These are phyloP conservation scores for Dunaliella primolecta DNA, from an alignment of 139 green algal genomes.

Conservation along the genomic window DNA sequence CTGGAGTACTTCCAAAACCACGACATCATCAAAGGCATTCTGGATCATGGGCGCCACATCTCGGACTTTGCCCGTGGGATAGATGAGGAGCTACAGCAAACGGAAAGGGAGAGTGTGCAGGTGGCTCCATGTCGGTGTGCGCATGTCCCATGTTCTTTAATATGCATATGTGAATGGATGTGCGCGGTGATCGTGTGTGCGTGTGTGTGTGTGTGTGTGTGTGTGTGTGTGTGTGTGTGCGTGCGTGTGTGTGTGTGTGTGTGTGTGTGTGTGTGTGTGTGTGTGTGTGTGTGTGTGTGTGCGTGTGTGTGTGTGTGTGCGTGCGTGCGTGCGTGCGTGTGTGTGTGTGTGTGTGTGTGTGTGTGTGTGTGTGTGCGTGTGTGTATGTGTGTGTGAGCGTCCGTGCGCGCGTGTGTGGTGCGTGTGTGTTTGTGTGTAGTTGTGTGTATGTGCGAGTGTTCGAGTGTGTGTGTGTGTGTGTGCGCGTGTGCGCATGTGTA, in stretches of 20 bases:
- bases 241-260: neutral
- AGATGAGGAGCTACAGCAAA: slow-evolving; percentile 77
- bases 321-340: no score
- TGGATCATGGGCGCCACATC: slow-evolving; percentile 66
- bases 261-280: neutral
- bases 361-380: no score
- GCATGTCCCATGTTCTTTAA: no score
- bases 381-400: no score
- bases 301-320: no score
- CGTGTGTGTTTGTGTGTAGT: no score
- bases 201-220: neutral
- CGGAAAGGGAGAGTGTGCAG: slow-evolving; percentile 89
- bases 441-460: neutral
- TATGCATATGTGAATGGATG: neutral
- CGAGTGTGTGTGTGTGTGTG: neutral
- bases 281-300: neutral
- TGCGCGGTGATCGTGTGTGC: neutral
- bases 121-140: neutral
- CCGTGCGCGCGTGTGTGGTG: no score
- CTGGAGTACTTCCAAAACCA: slow-evolving; percentile 71
- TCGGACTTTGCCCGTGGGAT: slow-evolving; percentile 77
- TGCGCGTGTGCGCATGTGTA: neutral
- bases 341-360: no score
- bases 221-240: neutral
- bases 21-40: slow-evolving; percentile 76